phyloP scores from a whole-genome alignment of 169 alveolate genomes.

The Babesia bigemina region DNA sequence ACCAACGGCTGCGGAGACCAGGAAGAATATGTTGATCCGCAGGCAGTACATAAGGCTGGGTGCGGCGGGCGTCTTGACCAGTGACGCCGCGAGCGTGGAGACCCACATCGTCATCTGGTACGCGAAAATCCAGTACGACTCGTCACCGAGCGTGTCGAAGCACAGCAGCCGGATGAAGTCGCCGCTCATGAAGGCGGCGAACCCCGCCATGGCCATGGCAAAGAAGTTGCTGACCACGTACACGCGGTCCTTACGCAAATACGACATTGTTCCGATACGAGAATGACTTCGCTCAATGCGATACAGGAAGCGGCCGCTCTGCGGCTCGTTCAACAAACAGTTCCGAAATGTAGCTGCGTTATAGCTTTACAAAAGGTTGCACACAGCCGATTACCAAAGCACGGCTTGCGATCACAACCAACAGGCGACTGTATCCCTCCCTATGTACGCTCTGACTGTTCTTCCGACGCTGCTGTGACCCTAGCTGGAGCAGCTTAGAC shows the following conservation, averaged over 20 bases:
- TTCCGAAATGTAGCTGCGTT: too few relatives aligned
- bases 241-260: constrained; percentile 45
- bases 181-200: constrained; percentile 46
- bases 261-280: neutral
- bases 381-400: too few relatives aligned
- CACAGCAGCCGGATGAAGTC: constrained; percentile 50
- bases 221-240: constrained; percentile 40
- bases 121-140: constrained; percentile 26
- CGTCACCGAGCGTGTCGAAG: constrained; percentile 25
- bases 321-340: too few relatives aligned
- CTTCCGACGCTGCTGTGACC: too few relatives aligned
- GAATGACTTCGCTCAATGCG: too few relatives aligned
- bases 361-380: too few relatives aligned
- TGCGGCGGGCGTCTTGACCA: constrained; percentile 36
- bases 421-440: too few relatives aligned
- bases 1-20: neutral
- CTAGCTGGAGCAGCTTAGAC: too few relatives aligned
- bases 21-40: constrained; percentile 35
- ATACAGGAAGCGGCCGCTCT: too few relatives aligned
- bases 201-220: constrained; percentile 20
- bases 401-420: too few relatives aligned
- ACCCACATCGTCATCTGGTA: constrained; percentile 29
- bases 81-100: constrained; percentile 12
- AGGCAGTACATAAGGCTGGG: constrained; percentile 34
- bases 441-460: too few relatives aligned